These are phyloP conservation scores for Mrakia frigida DNA, from an alignment of 768 basidiomycete species.

Conservation along the genomic window DNA sequence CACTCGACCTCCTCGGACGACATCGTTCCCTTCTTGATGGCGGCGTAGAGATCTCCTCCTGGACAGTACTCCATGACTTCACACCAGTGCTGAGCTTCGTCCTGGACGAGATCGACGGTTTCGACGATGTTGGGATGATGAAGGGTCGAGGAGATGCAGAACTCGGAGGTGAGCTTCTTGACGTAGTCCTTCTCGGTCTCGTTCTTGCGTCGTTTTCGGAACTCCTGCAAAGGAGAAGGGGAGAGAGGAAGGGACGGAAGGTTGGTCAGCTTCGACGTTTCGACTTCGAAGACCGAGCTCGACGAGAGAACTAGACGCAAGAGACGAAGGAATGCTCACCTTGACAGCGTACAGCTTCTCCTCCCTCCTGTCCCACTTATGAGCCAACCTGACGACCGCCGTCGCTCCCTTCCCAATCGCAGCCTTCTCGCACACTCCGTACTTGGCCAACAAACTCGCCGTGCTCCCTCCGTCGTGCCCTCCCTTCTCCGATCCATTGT, in stretches of 20 bases:
- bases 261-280: too few relatives aligned
- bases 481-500: constrained; percentile 40
- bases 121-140: constrained; percentile 94
- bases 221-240: constrained; percentile 59
- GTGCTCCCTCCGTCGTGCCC: constrained; percentile 56
- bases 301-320: not conserved
- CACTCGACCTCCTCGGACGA: constrained; percentile 88
- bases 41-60: constrained; percentile 95
- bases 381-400: constrained; percentile 88
- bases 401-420: constrained; percentile 99
- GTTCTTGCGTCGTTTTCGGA: constrained; percentile 94
- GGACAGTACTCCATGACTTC: constrained; percentile 99
- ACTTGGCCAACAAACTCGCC: constrained; percentile 71
- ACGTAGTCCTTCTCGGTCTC: constrained; percentile 99
- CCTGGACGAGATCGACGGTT: constrained; percentile 98
- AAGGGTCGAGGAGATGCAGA: constrained; percentile 94
- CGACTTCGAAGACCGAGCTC: not conserved
- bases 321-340: constrained; percentile 52
- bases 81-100: constrained; percentile 94
- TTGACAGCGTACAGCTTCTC: constrained; percentile 98
- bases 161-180: constrained; percentile 99
- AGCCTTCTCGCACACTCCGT: constrained; percentile 92
- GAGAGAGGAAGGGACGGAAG: not conserved
- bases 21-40: constrained; percentile 96
- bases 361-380: constrained; percentile 96